phyloP scores from a whole-genome alignment of 106 monocot genomes.

The Alisma plantagoaquatica region DNA sequence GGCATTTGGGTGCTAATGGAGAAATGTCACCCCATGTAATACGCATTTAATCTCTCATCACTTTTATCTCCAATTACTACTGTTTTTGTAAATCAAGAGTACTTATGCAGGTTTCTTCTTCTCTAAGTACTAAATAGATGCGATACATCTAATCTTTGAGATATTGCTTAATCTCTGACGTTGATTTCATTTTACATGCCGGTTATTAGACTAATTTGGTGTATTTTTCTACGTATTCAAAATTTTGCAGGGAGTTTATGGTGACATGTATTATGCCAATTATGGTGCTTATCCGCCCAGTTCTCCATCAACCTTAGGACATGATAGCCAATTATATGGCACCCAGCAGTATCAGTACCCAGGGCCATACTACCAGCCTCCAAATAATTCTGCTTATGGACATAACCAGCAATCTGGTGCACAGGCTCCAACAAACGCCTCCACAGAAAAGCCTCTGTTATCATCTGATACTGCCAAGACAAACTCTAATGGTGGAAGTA shows the following conservation, averaged over 20 bases:
- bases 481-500: conserved; percentile 18
- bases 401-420: conserved; percentile 19
- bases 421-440: conserved; percentile 14
- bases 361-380: conserved; percentile 43
- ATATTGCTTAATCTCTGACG: too few relatives aligned
- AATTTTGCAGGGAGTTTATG: conserved; percentile 81
- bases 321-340: conserved; percentile 72
- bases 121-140: too few relatives aligned
- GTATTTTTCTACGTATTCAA: not conserved
- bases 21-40: conserved; percentile 17
- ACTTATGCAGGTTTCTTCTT: too few relatives aligned
- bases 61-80: too few relatives aligned
- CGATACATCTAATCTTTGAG: too few relatives aligned
- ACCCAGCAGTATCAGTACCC: conserved; percentile 76
- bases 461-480: conserved; percentile 32
- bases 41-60: too few relatives aligned
- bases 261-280: conserved; percentile 75
- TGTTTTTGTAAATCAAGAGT: too few relatives aligned
- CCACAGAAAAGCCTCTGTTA: conserved; percentile 24
- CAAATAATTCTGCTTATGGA: conserved; percentile 19
- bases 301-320: conserved; percentile 58
- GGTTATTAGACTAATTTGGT: too few relatives aligned
- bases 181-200: too few relatives aligned
- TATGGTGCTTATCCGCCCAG: conserved; percentile 66
- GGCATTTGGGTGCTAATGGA: conserved; percentile 18